A percentile compares a stretch with the other conserved stretches of the same genome.
Conservation (phyloP, 75 land plant genomes). For the Pinus taeda region DNA sequence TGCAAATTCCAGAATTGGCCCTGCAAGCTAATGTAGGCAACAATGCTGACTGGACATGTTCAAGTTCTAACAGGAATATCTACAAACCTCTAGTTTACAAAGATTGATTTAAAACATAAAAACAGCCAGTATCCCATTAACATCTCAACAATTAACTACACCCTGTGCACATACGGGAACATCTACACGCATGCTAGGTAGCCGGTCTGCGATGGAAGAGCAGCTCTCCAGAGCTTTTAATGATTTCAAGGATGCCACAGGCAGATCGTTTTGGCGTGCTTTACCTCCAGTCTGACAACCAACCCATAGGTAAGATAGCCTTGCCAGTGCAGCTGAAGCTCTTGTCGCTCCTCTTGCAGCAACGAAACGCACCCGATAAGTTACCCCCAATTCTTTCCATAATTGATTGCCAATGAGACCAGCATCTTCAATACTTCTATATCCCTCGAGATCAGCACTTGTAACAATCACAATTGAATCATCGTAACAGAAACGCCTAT, state of each 20-base stretch:
- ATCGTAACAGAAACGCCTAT: conserved; percentile 7
- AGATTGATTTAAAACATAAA: background rate
- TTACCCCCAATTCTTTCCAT: conserved; percentile 32
- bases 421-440: conserved; percentile 37
- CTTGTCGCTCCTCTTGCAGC: conserved; percentile 34
- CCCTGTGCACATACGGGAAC: conserved; percentile 32
- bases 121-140: background rate
- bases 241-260: conserved; percentile 5
- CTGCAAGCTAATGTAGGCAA: background rate
- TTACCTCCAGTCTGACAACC: conserved; percentile 33
- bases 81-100: conserved; percentile 1
- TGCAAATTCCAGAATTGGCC: background rate
- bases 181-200: conserved; percentile 18
- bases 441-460: conserved; percentile 38
- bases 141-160: conserved; percentile 25
- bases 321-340: conserved; percentile 44
- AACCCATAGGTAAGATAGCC: conserved; percentile 40
- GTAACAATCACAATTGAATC: conserved; percentile 38
- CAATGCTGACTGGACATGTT: background rate
- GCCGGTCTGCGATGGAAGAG: conserved; percentile 21
- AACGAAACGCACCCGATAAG: conserved; percentile 28
- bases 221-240: conserved; percentile 13
- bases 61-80: background rate
- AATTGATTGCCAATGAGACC: conserved; percentile 39
- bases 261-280: conserved; percentile 10